These are phyloP conservation scores for Beta lomatogona DNA, from an alignment of 179 eudicot species.

Conservation along the genomic window DNA sequence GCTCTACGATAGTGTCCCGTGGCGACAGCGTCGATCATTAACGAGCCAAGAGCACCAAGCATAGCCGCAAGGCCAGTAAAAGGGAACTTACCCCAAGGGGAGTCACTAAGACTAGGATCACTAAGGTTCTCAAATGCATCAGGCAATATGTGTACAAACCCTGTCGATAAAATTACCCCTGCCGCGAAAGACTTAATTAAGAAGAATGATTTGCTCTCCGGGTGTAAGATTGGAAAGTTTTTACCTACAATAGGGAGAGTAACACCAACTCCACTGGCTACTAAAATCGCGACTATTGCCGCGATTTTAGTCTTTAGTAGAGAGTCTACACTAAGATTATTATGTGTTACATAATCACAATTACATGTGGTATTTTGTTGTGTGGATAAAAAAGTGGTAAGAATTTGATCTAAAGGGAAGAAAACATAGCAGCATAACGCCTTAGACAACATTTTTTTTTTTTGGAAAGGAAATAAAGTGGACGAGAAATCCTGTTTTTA, in stretches of 20 bases:
- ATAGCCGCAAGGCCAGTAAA: constrained; percentile 64
- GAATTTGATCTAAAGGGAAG: background rate
- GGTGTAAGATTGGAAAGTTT: constrained; percentile 10
- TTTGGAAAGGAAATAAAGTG: too few relatives aligned
- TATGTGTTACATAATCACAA: constrained; percentile 5
- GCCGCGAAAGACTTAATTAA: constrained; percentile 9
- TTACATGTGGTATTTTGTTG: background rate
- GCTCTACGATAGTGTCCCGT: constrained; percentile 47
- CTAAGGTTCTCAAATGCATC: constrained; percentile 13
- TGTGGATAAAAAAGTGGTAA: background rate
- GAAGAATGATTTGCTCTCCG: constrained; percentile 10
- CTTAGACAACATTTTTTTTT: background rate
- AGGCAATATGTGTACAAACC: constrained; percentile 13
- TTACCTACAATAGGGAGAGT: constrained; percentile 8
- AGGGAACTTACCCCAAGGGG: constrained; percentile 42
- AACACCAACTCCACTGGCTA: background rate
- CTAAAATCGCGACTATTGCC: constrained; percentile 1
- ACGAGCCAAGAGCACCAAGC: constrained; percentile 60
- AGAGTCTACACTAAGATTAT: background rate
- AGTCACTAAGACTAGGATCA: background rate
- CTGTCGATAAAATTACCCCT: constrained; percentile 13
- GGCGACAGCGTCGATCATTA: constrained; percentile 67
- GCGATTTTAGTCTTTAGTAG: constrained; percentile 27
- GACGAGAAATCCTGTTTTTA: background rate
- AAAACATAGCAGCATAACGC: constrained; percentile 10